These are phyloP conservation scores for Borovskyia barvae DNA, from an alignment of 208 protist genomes.

Conservation along the genomic window DNA sequence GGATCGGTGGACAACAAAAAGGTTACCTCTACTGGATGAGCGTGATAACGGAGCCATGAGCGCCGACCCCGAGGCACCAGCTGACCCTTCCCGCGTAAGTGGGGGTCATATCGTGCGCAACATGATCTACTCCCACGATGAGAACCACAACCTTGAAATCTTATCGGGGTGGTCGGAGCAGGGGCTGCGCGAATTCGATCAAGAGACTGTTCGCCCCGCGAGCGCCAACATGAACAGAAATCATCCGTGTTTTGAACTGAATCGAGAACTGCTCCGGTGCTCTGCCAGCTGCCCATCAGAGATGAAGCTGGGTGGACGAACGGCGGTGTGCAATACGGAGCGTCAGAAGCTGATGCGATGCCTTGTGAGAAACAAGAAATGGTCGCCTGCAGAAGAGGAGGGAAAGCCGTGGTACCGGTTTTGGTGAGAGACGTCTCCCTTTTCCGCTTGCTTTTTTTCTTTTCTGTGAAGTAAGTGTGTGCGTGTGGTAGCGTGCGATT, in stretches of 20 bases:
- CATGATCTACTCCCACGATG: conserved; percentile 76
- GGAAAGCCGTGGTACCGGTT: conserved; percentile 42
- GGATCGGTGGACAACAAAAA: too few species aligned
- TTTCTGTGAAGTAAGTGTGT: too few species aligned
- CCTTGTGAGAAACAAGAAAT: conserved; percentile 65
- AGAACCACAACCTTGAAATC: conserved; percentile 53
- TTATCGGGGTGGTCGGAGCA: conserved; percentile 73
- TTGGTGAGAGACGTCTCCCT: conserved; percentile 19
- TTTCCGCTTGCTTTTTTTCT: neutral
- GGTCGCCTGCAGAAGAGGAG: conserved; percentile 21
- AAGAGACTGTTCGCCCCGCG: conserved; percentile 57
- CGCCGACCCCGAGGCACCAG: conserved; percentile 64
- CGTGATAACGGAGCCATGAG: conserved; percentile 39
- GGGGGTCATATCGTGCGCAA: conserved; percentile 80
- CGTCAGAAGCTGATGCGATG: conserved; percentile 70
- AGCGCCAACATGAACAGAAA: conserved; percentile 27
- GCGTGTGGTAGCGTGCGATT: too few species aligned
- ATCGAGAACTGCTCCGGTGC: conserved; percentile 52
- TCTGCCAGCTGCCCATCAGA: conserved; percentile 52
- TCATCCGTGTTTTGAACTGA: conserved; percentile 61
- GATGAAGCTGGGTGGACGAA: conserved; percentile 75
- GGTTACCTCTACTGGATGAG: too few species aligned
- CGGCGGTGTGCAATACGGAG: conserved; percentile 58
- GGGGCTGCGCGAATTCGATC: conserved; percentile 65
- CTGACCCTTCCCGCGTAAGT: conserved; percentile 46